Evolutionary conservation across 2,329 filamentous ascomycete genomes (phyloP), one percentile per base, ranked within the genome.

Genomic region (Ophiostoma ips): DNA sequence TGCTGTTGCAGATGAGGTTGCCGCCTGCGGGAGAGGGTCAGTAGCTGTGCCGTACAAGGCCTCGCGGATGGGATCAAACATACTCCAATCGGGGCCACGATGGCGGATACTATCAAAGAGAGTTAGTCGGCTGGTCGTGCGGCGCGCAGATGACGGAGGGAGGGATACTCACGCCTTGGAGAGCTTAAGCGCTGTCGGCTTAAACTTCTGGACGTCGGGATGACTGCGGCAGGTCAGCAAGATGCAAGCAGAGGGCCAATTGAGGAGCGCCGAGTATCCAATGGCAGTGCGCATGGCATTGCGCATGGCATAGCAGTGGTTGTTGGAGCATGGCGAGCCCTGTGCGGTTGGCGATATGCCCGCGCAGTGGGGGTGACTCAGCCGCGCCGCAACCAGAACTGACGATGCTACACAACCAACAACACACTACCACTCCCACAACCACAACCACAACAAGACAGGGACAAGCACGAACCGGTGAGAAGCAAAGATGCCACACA

Each of bases 401-500:
- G n/a, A 21, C 40, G 24, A 12, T 43, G 40, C 24, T 15, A n/a
- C 40, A 30, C 18, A 41, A n/a, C n/a, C 38, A 21, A 41, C 18
- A 41, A 41, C 19, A 28, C n/a, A 30, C 38, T 21, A 28, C 8
- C 24, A 18, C 40, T 21, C 40, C n/a, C 13, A 13, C 38, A 41
- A 13, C 10, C 38, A 41, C 13, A 4, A 10, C 16, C 11, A 38
- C n/a, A 16, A 8, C 38, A 21, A 16, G 15, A 31, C 24, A 31
- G 4, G n/a, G n/a, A n/a, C n/a, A n/a, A n/a, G n/a, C n/a, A 75
- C 81, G 66, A 71, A 94, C 88, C 78, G 75, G 70, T 95, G 87
- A 71, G 89, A 95, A 62, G 87, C 89, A 69, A 95, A 95, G 64
- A 95, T 94, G 69, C 88, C 88, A 83, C 88, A 95, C 88, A 95